These are phyloP conservation scores for Tolypocladium sp. DNA, from an alignment of 2,329 filamentous ascomycete genomes.

Conservation along the genomic window DNA sequence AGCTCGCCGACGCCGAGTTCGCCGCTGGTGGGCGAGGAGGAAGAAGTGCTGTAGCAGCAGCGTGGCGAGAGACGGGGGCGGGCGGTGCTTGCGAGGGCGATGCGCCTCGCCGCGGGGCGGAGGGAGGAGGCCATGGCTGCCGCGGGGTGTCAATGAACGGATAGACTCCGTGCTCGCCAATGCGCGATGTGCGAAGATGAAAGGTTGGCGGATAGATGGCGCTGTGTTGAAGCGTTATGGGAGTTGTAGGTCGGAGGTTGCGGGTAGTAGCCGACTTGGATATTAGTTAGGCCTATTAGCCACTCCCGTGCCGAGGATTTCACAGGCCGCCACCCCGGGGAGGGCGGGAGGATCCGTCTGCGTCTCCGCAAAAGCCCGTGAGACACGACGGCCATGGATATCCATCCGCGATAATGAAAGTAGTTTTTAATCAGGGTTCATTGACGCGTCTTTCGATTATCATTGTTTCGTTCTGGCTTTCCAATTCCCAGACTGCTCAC, in stretches of 20 bases:
- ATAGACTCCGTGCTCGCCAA: neutral
- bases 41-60: neutral
- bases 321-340: neutral
- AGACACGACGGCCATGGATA: neutral
- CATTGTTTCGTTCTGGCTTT: too few relatives aligned
- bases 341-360: neutral
- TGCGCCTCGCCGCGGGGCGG: constrained; percentile 9
- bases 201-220: neutral
- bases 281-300: neutral
- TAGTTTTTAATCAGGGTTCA: too few relatives aligned
- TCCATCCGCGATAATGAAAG: too few relatives aligned
- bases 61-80: neutral
- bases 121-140: constrained; percentile 7
- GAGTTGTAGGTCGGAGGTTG: neutral
- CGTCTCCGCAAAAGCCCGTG: neutral
- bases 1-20: constrained; percentile 82
- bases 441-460: too few relatives aligned
- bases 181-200: neutral
- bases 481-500: too few relatives aligned
- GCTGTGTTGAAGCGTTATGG: neutral
- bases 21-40: constrained; percentile 1
- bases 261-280: neutral
- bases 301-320: neutral
- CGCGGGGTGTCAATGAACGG: neutral
- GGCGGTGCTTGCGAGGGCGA: neutral